These are phyloP conservation scores for Paracoccidioides brasiliensis DNA, from an alignment of 2,329 filamentous ascomycete species.

Conservation along the genomic window DNA sequence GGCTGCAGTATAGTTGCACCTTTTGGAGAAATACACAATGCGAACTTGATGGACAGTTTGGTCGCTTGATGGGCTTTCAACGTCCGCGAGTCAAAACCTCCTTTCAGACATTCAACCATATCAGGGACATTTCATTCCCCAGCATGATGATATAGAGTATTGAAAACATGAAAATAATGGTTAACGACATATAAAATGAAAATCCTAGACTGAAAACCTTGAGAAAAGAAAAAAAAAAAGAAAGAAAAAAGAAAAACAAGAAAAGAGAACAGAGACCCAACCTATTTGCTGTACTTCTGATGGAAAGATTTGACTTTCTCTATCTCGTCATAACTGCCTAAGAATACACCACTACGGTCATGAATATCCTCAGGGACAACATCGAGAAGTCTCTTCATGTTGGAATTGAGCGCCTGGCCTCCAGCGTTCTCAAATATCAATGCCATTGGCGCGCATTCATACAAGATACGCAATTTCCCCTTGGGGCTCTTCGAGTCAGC, in stretches of 20 bases:
- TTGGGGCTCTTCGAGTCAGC: slow-evolving; percentile 97
- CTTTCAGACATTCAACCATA: too few relatives aligned
- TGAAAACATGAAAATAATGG: too few relatives aligned
- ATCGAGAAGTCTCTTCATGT: slow-evolving; percentile 81
- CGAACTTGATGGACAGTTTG: too few relatives aligned
- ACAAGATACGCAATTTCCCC: slow-evolving; percentile 92
- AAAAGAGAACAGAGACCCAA: not conserved
- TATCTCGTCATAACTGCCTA: slow-evolving; percentile 88
- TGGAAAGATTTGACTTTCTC: slow-evolving; percentile 86
- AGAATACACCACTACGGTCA: slow-evolving; percentile 87
- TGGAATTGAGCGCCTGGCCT: slow-evolving; percentile 80
- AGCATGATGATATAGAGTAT: too few relatives aligned
- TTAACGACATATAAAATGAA: too few relatives aligned
- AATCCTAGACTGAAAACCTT: too few relatives aligned
- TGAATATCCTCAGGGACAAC: slow-evolving; percentile 87
- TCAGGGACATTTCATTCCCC: too few relatives aligned
- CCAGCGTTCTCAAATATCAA: slow-evolving; percentile 98
- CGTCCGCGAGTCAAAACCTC: too few relatives aligned
- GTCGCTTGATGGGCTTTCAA: too few relatives aligned
- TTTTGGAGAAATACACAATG: too few relatives aligned
- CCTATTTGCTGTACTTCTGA: slow-evolving; percentile 33
- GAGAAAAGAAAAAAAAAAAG: too few relatives aligned
- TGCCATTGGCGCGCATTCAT: slow-evolving; percentile 98
- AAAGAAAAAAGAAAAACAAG: not conserved
- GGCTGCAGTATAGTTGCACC: too few relatives aligned